phyloP scores from a whole-genome alignment of 2,329 filamentous ascomycete species.

The Raffaelea albimanens region DNA sequence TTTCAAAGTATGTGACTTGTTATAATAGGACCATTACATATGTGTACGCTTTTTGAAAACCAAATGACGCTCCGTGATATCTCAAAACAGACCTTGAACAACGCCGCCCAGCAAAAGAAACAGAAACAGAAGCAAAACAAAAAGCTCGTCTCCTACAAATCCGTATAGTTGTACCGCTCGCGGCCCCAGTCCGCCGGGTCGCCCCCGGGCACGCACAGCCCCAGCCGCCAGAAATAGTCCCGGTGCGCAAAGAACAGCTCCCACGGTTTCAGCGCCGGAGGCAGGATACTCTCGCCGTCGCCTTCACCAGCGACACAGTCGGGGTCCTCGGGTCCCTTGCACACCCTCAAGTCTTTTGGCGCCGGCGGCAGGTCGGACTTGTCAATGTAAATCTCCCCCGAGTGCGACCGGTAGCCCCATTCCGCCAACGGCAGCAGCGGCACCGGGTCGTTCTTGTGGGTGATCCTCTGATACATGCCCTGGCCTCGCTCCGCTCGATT shows the following conservation, averaged over 20 bases:
- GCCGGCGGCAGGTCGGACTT: constrained; percentile 61
- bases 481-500: no score
- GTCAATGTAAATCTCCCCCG: constrained; percentile 78
- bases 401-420: constrained; percentile 82
- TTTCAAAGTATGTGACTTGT: no score
- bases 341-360: constrained; percentile 59
- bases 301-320: constrained; percentile 55
- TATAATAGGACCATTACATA: no score
- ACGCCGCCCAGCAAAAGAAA: neutral
- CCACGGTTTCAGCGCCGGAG: constrained; percentile 69
- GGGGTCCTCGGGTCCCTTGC: constrained; percentile 61
- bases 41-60: no score
- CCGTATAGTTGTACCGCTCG: constrained; percentile 32
- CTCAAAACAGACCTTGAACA: no score
- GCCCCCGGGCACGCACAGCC: constrained; percentile 77
- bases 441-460: constrained; percentile 79
- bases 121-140: neutral
- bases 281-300: constrained; percentile 26
- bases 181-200: constrained; percentile 59
- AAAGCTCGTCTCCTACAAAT: constrained; percentile 1
- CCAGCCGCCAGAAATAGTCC: constrained; percentile 94
- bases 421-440: constrained; percentile 76
- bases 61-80: no score
- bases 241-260: constrained; percentile 86
- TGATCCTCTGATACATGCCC: constrained; percentile 70